A percentile compares a stretch with the other conserved stretches of the same genome.
Conservation (phyloP, 768 basidiomycete genomes). For the Cantharellus anzutake region DNA sequence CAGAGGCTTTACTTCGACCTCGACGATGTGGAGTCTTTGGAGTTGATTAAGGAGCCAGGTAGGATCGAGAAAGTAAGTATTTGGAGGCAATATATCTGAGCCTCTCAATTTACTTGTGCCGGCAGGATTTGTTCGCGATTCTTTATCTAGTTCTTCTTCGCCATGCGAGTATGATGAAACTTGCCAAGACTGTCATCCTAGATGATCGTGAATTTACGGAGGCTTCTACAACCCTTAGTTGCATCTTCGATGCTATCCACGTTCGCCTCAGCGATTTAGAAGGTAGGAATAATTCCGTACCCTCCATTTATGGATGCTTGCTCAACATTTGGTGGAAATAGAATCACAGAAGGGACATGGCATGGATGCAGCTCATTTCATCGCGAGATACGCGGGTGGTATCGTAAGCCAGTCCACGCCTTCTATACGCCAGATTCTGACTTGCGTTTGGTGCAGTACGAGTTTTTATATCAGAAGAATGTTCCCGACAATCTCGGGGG, state of each 20-base stretch:
- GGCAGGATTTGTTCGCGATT: neutral
- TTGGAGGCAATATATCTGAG: neutral
- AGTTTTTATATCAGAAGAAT: neutral
- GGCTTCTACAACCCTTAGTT: neutral
- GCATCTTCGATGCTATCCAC: neutral
- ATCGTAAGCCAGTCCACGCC: neutral
- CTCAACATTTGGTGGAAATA: neutral
- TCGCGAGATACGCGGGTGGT: neutral
- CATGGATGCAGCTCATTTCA: neutral
- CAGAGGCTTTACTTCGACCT: neutral
- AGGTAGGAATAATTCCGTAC: neutral
- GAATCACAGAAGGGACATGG: neutral
- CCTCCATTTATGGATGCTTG: neutral
- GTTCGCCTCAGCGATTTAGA: neutral
- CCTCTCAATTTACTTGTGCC: neutral
- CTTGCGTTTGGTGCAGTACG: neutral
- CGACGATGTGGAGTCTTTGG: neutral
- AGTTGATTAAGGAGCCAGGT: neutral
- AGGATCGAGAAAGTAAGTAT: neutral
- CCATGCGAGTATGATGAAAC: neutral
- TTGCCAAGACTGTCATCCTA: neutral
- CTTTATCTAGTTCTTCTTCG: neutral
- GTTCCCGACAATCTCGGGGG: neutral
- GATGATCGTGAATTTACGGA: neutral
- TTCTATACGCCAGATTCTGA: neutral